Evolutionary conservation across 2,329 filamentous ascomycete species (phyloP).

Genomic region (Cladosporium sp.): DNA sequence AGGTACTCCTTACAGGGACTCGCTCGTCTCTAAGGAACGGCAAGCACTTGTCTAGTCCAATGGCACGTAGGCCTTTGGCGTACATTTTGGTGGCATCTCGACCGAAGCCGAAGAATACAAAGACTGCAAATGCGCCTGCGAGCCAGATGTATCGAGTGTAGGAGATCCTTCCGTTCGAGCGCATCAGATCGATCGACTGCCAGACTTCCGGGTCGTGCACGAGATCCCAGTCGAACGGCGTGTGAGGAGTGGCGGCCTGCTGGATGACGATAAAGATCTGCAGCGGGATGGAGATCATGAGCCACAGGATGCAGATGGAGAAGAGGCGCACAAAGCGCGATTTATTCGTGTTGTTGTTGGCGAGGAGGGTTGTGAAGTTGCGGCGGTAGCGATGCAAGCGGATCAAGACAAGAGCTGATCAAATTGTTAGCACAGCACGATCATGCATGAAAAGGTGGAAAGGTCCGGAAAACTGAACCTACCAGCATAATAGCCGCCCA

Average conservation of each 20-base stretch:
- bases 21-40: background rate
- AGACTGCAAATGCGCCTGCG: slow-evolving; percentile 51
- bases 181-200: slow-evolving; percentile 46
- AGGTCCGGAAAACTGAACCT: slow-evolving; percentile 27
- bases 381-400: slow-evolving; percentile 59
- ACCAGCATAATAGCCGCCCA: slow-evolving; percentile 57
- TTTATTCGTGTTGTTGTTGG: slow-evolving; percentile 50
- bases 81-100: slow-evolving; percentile 57
- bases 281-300: slow-evolving; percentile 51
- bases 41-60: slow-evolving; percentile 35
- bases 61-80: slow-evolving; percentile 37
- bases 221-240: slow-evolving; percentile 44
- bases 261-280: slow-evolving; percentile 48
- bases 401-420: slow-evolving; percentile 53
- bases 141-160: slow-evolving; percentile 59
- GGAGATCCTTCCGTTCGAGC: slow-evolving; percentile 41
- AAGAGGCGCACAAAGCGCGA: slow-evolving; percentile 61
- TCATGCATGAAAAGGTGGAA: background rate
- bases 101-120: slow-evolving; percentile 63
- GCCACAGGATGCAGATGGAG: slow-evolving; percentile 49
- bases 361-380: slow-evolving; percentile 55
- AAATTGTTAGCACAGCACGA: background rate
- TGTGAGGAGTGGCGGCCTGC: slow-evolving; percentile 31
- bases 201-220: slow-evolving; percentile 50
- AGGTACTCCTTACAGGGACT: background rate